Base-by-base conservation (phyloP, 2,329 filamentous ascomycete genomes). In the Cercospora berteroae region DNA sequence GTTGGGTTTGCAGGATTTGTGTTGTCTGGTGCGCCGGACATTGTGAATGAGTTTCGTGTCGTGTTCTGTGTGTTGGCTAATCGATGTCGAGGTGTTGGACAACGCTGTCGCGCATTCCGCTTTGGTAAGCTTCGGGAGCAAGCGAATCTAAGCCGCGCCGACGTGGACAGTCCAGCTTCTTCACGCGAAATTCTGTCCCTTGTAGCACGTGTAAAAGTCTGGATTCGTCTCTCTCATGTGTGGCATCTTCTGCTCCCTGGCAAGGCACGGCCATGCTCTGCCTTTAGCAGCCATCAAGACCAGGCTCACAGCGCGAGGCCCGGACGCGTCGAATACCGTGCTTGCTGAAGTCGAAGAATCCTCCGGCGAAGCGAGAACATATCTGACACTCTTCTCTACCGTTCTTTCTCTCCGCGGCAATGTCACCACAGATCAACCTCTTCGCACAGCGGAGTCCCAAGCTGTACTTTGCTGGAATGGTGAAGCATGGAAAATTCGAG, bases 401-500 rank as follows among this genome's bases (percentile, higher is more conserved):
- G 94, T 99, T 0, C 86, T 98, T n/a, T 89, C 93, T 4, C 83
- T 99, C n/a, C 88, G 95, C 73, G 94, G 94, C 27, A 85, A 88
- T 60, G 83, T 87, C 69, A 77, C 95, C 60, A 87, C 89, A 6
- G 77, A 81, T 36, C 95, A 98, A 78, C 95, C 95, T 1, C 85
- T 96, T 4, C 78, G 85, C 50, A 86, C 90, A 71, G 42, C 76
- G 2, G 70, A 73, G 0, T 85, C 84, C 0, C 83, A 84, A 4
- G 92, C 90, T 0, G 82, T 92, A 0, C 83, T 99, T 2, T 97
- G 94, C 84, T 99, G 95, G 95, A 99, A 99, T 76, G 95, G 95
- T 52, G 95, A 99, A 78, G 94, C 93, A 1, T 99, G 95, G 95
- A 89, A 86, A 66, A 84, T 96, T 60, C 80, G 79, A 8, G 84